A percentile compares a stretch with the other conserved stretches of the same genome.
Conservation (phyloP, 1,284 basidiomycete genomes). For the Cryptococcus hybrid region DNA sequence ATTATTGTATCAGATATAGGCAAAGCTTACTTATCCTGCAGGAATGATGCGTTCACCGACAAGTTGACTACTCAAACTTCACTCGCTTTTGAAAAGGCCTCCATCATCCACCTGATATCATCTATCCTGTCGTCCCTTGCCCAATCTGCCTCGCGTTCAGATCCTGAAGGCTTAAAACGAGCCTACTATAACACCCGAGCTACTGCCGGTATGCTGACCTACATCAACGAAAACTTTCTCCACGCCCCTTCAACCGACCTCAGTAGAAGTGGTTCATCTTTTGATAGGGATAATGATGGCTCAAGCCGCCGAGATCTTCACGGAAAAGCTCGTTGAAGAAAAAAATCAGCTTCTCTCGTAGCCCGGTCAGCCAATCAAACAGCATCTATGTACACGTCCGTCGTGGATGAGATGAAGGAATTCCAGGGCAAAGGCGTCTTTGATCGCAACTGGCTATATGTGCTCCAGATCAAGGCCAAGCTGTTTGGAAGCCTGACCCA, state of each 20-base stretch:
- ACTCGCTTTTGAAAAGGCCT: conserved; percentile 97
- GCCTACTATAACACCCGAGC: conserved; percentile 89
- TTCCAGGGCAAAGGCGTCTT: conserved; percentile 94
- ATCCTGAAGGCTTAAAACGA: conserved; percentile 89
- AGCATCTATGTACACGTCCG: conserved; percentile 71
- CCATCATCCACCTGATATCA: conserved; percentile 95
- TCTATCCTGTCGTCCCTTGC: conserved; percentile 90
- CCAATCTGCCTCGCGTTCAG: conserved; percentile 61
- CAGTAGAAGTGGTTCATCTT: conserved; percentile 90
- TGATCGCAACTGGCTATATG: conserved; percentile 83
- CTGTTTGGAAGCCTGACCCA: conserved; percentile 84
- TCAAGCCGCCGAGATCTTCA: conserved; percentile 94
- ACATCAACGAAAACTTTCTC: conserved; percentile 99
- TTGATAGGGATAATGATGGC: conserved; percentile 81
- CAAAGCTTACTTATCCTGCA: conserved; percentile 21
- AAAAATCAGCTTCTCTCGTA: conserved; percentile 76
- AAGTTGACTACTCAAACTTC: conserved; percentile 93
- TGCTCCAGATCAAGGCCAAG: conserved; percentile 77
- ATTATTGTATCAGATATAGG: not conserved
- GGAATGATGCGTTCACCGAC: conserved; percentile 91
- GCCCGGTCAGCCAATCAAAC: conserved; percentile 84
- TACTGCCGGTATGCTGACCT: conserved; percentile 96
- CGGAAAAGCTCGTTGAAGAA: conserved; percentile 90
- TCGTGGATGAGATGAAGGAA: conserved; percentile 89
- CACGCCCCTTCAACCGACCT: conserved; percentile 98